phyloP scores from a whole-genome alignment of 179 eudicot genomes.

The Spergularia azorica region DNA sequence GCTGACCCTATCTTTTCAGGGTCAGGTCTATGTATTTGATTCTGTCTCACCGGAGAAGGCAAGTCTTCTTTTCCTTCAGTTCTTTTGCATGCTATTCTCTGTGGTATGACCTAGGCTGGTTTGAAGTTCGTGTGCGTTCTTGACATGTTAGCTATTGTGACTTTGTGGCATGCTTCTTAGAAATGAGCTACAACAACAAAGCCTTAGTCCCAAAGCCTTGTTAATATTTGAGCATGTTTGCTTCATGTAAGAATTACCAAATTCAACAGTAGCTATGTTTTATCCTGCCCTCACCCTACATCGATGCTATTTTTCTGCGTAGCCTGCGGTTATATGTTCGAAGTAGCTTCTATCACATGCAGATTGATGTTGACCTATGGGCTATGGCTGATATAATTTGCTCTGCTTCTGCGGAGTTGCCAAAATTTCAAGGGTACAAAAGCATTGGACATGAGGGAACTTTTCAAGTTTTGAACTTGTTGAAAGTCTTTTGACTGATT shows the following conservation, averaged over 20 bases:
- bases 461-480: too few relatives aligned
- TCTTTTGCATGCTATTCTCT: not conserved
- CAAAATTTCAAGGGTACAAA: not conserved
- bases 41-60: slow-evolving; percentile 56
- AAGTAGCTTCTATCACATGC: not conserved
- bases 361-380: not conserved
- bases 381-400: not conserved
- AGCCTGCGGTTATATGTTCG: not conserved
- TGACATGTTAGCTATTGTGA: not conserved
- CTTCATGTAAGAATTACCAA: too few relatives aligned
- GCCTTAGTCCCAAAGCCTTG: too few relatives aligned
- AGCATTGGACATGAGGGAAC: too few relatives aligned
- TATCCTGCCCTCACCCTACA: too few relatives aligned
- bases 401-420: not conserved
- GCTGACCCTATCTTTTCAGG: slow-evolving; percentile 52
- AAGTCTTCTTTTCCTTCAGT: slow-evolving; percentile 8
- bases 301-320: not conserved
- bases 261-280: too few relatives aligned
- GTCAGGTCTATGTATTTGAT: slow-evolving; percentile 49
- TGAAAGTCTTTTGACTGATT: too few relatives aligned
- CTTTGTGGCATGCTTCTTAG: not conserved
- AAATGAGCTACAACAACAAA: too few relatives aligned
- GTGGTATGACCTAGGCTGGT: not conserved
- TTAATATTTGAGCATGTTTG: too few relatives aligned
- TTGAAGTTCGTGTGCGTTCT: not conserved